Conservation (phyloP, 768 basidiomycete genomes). For the Postia placenta region DNA sequence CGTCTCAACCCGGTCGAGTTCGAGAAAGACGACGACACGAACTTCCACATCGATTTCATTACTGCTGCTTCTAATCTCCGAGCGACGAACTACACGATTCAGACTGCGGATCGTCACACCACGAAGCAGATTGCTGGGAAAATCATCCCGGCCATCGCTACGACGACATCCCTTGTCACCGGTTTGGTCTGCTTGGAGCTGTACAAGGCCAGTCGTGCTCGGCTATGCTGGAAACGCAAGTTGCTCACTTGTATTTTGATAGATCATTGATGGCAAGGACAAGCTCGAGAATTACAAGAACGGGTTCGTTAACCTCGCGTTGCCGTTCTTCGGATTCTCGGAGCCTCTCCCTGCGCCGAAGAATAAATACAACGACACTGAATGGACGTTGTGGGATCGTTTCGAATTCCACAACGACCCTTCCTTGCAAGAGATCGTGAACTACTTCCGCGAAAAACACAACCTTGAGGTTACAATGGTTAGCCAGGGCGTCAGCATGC, state of each 20-base stretch:
- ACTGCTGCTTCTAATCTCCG: constrained; percentile 96
- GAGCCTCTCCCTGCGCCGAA: constrained; percentile 91
- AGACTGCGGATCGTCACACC: constrained; percentile 78
- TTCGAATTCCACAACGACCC: constrained; percentile 90
- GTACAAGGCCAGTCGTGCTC: constrained; percentile 68
- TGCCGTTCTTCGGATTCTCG: constrained; percentile 99
- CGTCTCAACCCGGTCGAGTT: constrained; percentile 93
- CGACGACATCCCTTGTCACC: constrained; percentile 93
- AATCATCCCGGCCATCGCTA: constrained; percentile 99
- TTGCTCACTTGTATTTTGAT: background rate
- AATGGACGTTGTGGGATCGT: constrained; percentile 99
- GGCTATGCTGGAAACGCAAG: background rate
- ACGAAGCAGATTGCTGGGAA: constrained; percentile 99
- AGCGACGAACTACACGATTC: constrained; percentile 91
- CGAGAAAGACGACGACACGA: constrained; percentile 98
- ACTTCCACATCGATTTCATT: constrained; percentile 98
- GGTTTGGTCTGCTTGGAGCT: constrained; percentile 94
- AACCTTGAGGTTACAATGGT: constrained; percentile 92
- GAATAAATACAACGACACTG: constrained; percentile 78
- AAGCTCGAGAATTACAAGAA: constrained; percentile 97
- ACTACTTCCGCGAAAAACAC: constrained; percentile 81
- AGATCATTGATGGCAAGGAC: constrained; percentile 95
- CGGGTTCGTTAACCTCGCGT: constrained; percentile 93
- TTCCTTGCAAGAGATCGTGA: constrained; percentile 76
- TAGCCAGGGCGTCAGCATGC: constrained; percentile 94